These are phyloP conservation scores for Lenwebbia sp. DNA, from an alignment of 345 rosid species.

Conservation along the genomic window DNA sequence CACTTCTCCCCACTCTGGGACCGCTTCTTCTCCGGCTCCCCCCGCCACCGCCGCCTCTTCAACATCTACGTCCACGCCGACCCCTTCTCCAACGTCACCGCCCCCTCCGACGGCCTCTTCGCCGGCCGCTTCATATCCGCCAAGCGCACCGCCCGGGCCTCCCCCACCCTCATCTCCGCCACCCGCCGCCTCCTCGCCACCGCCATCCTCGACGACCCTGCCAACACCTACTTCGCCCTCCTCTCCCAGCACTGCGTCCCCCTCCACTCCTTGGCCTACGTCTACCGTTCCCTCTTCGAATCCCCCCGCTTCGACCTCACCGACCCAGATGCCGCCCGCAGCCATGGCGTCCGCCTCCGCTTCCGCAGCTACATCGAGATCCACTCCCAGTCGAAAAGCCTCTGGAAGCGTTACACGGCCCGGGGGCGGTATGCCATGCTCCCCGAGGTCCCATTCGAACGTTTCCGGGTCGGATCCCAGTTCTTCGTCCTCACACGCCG, in stretches of 20 bases:
- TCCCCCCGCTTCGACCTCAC: conserved; percentile 45
- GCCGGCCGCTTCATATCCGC: conserved; percentile 35
- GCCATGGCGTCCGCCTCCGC: conserved; percentile 38
- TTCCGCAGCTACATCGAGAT: conserved; percentile 78
- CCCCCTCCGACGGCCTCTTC: conserved; percentile 38
- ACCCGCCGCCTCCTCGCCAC: conserved; percentile 80
- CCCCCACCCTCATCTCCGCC: conserved; percentile 88
- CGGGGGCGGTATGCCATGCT: conserved; percentile 66
- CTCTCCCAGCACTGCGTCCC: conserved; percentile 84
- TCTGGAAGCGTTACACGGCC: conserved; percentile 80
- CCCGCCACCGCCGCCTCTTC: conserved; percentile 24
- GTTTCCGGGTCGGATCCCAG: conserved; percentile 84
- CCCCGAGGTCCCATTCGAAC: conserved; percentile 68
- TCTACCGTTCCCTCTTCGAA: conserved; percentile 45
- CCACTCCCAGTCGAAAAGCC: conserved; percentile 41
- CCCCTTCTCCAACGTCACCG: conserved; percentile 54
- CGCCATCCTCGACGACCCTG: conserved; percentile 81
- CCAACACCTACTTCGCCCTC: conserved; percentile 77
- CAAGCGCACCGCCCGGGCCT: conserved; percentile 70
- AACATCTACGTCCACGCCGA: conserved; percentile 89
- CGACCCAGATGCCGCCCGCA: conserved; percentile 21
- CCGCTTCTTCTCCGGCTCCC: conserved; percentile 35
- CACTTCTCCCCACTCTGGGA: conserved; percentile 79
- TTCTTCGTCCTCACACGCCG: conserved; percentile 75
- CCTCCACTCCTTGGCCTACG: conserved; percentile 62